phyloP scores from a whole-genome alignment of 192 early-diverging fungal genomes.

The Rhizoclosmatium globosum region DNA sequence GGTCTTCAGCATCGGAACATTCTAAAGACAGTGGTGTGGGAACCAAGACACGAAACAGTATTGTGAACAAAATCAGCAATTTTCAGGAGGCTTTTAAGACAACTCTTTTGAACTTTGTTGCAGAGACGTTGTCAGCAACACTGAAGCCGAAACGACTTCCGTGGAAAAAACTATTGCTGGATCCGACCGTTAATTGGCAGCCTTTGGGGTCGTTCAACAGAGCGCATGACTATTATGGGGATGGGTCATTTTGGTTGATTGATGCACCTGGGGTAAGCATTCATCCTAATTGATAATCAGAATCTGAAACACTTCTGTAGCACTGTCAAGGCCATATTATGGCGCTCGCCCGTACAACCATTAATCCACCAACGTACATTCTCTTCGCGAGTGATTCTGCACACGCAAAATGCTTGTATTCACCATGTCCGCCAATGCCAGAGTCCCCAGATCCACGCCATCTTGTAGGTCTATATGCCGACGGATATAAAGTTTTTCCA shows the following conservation, averaged over 20 bases:
- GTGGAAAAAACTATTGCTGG: slow-evolving; percentile 9
- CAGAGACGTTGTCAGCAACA: not conserved
- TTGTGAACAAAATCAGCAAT: too few relatives aligned
- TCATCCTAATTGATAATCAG: not conserved
- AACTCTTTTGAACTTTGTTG: not conserved
- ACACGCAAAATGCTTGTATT: slow-evolving; percentile 18
- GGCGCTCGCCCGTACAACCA: slow-evolving; percentile 21
- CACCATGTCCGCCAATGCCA: not conserved
- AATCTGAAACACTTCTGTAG: not conserved
- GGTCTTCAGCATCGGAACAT: not conserved
- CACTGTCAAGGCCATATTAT: slow-evolving; percentile 25
- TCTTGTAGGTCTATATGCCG: not conserved
- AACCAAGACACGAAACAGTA: too few relatives aligned
- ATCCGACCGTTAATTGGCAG: slow-evolving; percentile 1
- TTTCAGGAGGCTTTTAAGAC: not conserved
- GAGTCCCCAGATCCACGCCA: not conserved
- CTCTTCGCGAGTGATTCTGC: slow-evolving; percentile 24
- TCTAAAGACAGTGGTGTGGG: not conserved
- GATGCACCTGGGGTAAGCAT: slow-evolving; percentile 21
- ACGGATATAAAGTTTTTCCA: not conserved
- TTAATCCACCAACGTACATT: slow-evolving; percentile 9
- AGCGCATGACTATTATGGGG: slow-evolving; percentile 19
- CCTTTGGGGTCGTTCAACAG: slow-evolving; percentile 15
- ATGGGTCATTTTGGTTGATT: slow-evolving; percentile 23
- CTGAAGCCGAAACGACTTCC: not conserved